Evolutionary conservation across 208 protist genomes (phyloP).

Genomic region (Leishmania amazonensis): DNA sequence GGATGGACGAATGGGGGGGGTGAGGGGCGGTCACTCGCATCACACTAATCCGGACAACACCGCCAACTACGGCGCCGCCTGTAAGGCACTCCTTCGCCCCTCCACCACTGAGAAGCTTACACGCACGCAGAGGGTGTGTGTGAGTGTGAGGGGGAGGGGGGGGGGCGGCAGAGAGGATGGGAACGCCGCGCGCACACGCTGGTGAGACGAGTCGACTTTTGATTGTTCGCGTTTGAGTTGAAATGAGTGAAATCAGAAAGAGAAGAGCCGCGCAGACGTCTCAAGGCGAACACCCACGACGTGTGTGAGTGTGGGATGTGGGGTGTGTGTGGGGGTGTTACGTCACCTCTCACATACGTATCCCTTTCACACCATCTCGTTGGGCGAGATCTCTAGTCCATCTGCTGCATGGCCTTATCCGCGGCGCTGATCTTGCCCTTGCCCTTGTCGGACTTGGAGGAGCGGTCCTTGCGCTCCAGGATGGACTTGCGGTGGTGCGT

Average conservation of each 20-base stretch:
- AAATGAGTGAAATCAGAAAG: conserved; percentile 1
- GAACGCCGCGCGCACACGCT: not conserved
- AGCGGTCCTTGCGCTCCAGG: conserved; percentile 95
- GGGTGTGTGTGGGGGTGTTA: not conserved
- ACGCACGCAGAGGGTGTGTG: not conserved
- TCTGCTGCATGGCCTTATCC: conserved; percentile 94
- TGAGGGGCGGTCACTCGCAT: no score
- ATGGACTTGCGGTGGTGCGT: conserved; percentile 98
- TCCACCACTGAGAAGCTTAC: not conserved
- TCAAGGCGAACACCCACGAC: not conserved
- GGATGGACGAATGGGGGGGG: not conserved
- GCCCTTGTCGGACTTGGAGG: conserved; percentile 88
- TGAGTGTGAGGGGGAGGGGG: no score
- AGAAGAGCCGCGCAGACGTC: not conserved
- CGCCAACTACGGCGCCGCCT: conserved; percentile 5
- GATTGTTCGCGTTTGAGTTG: not conserved
- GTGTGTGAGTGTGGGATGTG: not conserved
- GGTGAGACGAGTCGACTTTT: not conserved
- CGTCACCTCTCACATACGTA: not conserved
- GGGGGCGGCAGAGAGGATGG: not conserved
- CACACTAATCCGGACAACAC: conserved; percentile 6
- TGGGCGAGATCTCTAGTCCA: conserved; percentile 68
- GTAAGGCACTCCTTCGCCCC: not conserved
- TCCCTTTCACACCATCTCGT: not conserved
- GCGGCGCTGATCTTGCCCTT: conserved; percentile 92